Conservation (phyloP, 192 early-diverging fungal genomes). For the Coemansia sp. region DNA sequence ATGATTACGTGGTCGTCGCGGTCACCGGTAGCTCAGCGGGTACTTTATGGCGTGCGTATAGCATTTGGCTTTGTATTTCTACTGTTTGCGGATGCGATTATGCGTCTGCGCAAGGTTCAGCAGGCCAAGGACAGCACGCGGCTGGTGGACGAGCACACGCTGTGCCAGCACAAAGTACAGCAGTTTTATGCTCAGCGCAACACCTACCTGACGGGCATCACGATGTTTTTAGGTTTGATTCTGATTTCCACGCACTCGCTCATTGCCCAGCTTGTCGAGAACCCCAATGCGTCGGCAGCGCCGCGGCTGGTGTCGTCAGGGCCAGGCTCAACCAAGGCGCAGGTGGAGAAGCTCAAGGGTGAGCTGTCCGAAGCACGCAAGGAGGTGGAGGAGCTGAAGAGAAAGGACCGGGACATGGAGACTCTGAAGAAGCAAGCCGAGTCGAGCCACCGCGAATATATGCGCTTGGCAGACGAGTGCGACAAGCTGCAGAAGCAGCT, state of each 20-base stretch:
- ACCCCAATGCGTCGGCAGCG: conserved; percentile 11
- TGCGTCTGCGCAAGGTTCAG: conserved; percentile 44
- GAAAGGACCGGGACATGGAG: conserved; percentile 46
- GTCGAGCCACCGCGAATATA: conserved; percentile 51
- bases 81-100: conserved; percentile 48
- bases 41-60: conserved; percentile 46
- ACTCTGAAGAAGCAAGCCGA: conserved; percentile 56
- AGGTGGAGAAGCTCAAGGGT: conserved; percentile 33
- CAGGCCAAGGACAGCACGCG: conserved; percentile 20
- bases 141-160: conserved; percentile 45
- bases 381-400: conserved; percentile 48
- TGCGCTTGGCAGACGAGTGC: conserved; percentile 51
- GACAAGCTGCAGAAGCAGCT: conserved; percentile 39
- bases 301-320: conserved; percentile 23
- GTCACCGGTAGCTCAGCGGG: conserved; percentile 28
- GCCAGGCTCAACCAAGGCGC: conserved; percentile 23
- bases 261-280: conserved; percentile 38
- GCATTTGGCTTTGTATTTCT: conserved; percentile 49
- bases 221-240: conserved; percentile 56
- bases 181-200: conserved; percentile 60
- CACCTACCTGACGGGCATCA: conserved; percentile 57
- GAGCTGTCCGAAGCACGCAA: conserved; percentile 40
- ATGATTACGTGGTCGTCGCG: conserved; percentile 44
- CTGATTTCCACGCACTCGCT: conserved; percentile 50
- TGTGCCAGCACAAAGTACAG: conserved; percentile 52